Evolutionary conservation across 495 filamentous ascomycete genomes (phyloP), one percentile per base, ranked within the genome.

Genomic region (Neurospora sp.): DNA sequence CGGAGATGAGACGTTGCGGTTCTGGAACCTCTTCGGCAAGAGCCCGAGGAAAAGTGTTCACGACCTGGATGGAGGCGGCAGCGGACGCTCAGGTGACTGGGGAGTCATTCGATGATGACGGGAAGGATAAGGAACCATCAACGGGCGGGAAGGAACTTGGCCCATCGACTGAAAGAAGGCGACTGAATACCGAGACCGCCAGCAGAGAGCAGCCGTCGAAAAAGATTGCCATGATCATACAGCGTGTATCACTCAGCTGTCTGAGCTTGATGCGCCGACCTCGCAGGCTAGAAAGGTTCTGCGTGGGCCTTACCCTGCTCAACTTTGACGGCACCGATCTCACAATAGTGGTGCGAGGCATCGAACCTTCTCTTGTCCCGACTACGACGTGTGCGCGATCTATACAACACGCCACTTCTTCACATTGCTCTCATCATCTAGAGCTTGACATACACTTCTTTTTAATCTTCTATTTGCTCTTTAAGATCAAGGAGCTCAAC

Each of bases 1-100:
- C 8, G 96, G 96, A 4, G 96, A 99, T 76, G 96, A 99, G 82
- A 99, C 96, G 1, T 82, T 99, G 72, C 82, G 96, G 70, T 98
- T 99, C 85, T 99, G 96, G 96, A 96, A 96, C 77, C 93, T 94
- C 23, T 98, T 98, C 77, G 86, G 83, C 9, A 84, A 88, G 87
- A 83, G 91, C 85, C 85, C 86, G 78, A 83, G 83, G 69, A 83
- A 84, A 40, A 70, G 31, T 39, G 80, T 80, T 16, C 83, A 86
- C 75, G 86, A 84, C 74, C 83, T 82, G 74, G 86, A 81, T 66
- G 85, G 73, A 5, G 76, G 70, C 5, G 70, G 83, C 69, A 86
- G 85, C 38, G 89, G 89, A 73, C 88, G 86, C 72, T 80, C 93
- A 35, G 85, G 87, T 16, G 90, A 91, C 80, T 92, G 89, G 90